A percentile compares a stretch with the other conserved stretches of the same genome.
These are phyloP conservation scores for Scalesia atractyloides DNA, from an alignment of 129 eudicot genomes.

Conservation along the genomic window DNA sequence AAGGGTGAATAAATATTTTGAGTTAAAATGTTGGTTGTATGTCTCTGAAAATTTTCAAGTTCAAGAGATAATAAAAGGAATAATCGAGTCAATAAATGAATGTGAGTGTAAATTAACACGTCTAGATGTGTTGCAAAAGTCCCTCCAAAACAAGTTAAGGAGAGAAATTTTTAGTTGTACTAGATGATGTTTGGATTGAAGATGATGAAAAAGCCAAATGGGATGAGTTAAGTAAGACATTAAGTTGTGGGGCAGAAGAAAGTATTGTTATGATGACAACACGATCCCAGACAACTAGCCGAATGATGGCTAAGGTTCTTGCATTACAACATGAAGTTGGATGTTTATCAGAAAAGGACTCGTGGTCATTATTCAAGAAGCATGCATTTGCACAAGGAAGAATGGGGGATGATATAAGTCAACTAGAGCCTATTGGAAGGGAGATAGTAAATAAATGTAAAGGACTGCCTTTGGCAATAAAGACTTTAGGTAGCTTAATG, in stretches of 20 bases:
- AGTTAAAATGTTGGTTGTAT: conserved; percentile 17
- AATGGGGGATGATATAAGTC: neutral
- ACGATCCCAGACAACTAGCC: conserved; percentile 16
- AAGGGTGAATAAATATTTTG: neutral
- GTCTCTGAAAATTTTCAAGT: conserved; percentile 12
- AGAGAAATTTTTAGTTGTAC: conserved; percentile 32
- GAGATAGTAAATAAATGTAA: conserved; percentile 26
- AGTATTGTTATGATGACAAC: conserved; percentile 34
- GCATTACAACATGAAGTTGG: conserved; percentile 25
- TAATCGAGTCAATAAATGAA: conserved; percentile 5
- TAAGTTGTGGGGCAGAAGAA: conserved; percentile 31
- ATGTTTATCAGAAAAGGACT: conserved; percentile 32
- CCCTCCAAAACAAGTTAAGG: conserved; percentile 12
- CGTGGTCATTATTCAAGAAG: conserved; percentile 30
- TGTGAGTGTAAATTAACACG: neutral
- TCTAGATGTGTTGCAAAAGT: conserved; percentile 3
- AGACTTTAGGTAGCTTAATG: conserved; percentile 17
- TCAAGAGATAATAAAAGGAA: neutral
- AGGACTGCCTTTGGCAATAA: conserved; percentile 18
- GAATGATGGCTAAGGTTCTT: conserved; percentile 23
- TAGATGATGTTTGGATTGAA: conserved; percentile 49
- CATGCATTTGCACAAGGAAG: conserved; percentile 32
- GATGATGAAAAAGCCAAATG: conserved; percentile 27
- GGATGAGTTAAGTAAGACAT: conserved; percentile 27
- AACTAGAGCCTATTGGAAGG: conserved; percentile 33